A percentile compares a stretch with the other conserved stretches of the same genome.
These are phyloP conservation scores for Ascochyta fabae DNA, from an alignment of 2,329 filamentous ascomycete genomes.

Conservation along the genomic window DNA sequence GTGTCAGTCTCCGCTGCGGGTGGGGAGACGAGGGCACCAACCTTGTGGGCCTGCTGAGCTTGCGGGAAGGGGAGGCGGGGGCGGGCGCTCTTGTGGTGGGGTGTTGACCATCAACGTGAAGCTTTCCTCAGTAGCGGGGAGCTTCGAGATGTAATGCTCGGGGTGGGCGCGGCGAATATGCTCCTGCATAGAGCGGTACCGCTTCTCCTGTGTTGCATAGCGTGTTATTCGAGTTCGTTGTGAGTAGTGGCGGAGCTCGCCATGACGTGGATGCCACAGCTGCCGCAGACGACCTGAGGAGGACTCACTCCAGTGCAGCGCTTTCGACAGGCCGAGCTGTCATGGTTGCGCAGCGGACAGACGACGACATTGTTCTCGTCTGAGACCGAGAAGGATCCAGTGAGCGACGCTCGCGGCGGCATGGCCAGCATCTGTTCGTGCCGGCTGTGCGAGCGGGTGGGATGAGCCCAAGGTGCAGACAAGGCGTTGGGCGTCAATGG, in stretches of 20 bases:
- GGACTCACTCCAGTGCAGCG: conserved; percentile 94
- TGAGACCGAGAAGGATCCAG: conserved; percentile 88
- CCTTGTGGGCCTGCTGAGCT: conserved; percentile 46
- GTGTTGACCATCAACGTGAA: conserved; percentile 96
- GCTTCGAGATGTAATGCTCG: conserved; percentile 96
- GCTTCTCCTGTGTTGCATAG: conserved; percentile 73
- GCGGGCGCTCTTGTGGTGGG: conserved; percentile 75
- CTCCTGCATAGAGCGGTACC: conserved; percentile 99
- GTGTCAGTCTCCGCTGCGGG: conserved; percentile 45
- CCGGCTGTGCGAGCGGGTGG: conserved; percentile 12
- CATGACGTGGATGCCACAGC: conserved; percentile 28
- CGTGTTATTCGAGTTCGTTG: conserved; percentile 40
- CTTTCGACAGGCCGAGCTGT: conserved; percentile 96
- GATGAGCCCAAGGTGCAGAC: conserved; percentile 5
- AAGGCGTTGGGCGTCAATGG: conserved; percentile 17
- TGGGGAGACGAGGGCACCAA: conserved; percentile 39
- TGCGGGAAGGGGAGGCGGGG: conserved; percentile 55
- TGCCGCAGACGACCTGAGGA: conserved; percentile 17
- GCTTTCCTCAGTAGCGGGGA: conserved; percentile 94
- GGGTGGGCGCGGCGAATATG: conserved; percentile 97
- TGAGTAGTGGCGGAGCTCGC: conserved; percentile 17
- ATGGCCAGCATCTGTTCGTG: conserved; percentile 64
- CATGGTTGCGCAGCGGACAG: conserved; percentile 93
- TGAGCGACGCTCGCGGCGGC: conserved; percentile 86
- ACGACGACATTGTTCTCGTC: conserved; percentile 96